Evolutionary conservation across 2,329 filamentous ascomycete genomes (phyloP).

Genomic region (Fusarium sororula): DNA sequence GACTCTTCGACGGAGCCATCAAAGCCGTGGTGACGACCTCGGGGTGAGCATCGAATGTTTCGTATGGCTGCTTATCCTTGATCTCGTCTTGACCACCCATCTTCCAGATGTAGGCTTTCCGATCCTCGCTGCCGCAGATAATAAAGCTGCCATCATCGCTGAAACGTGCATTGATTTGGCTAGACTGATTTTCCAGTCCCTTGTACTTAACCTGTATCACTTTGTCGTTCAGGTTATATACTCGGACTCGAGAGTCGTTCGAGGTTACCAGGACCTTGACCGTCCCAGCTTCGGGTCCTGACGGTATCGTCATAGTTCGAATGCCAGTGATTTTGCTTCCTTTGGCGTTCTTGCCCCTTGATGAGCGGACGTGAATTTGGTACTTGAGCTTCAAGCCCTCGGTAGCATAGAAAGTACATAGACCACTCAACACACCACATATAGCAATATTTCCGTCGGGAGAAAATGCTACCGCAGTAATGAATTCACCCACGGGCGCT

Average conservation of each 20-base stretch:
- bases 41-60: slow-evolving; percentile 90
- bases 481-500: slow-evolving; percentile 81
- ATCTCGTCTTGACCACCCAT: slow-evolving; percentile 63
- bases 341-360: slow-evolving; percentile 90
- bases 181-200: slow-evolving; percentile 88
- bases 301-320: slow-evolving; percentile 71
- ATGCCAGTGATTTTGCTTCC: slow-evolving; percentile 98
- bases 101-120: slow-evolving; percentile 90
- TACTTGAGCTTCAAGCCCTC: slow-evolving; percentile 85
- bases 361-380: slow-evolving; percentile 93
- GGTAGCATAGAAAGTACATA: slow-evolving; percentile 92
- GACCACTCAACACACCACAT: slow-evolving; percentile 84
- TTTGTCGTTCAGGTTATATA: slow-evolving; percentile 90
- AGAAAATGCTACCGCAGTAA: slow-evolving; percentile 92
- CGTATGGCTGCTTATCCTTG: slow-evolving; percentile 82
- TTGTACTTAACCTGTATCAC: slow-evolving; percentile 88
- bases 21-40: slow-evolving; percentile 89
- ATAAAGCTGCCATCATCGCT: slow-evolving; percentile 88
- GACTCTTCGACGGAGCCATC: slow-evolving; percentile 81
- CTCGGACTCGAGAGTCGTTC: slow-evolving; percentile 89
- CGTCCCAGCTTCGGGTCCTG: slow-evolving; percentile 62
- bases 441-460: slow-evolving; percentile 92
- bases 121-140: slow-evolving; percentile 92
- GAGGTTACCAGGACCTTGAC: slow-evolving; percentile 90
- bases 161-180: slow-evolving; percentile 89